Evolutionary conservation across 768 basidiomycete genomes (phyloP), one percentile per base, ranked within the genome.

Genomic region (Mycena maculata): DNA sequence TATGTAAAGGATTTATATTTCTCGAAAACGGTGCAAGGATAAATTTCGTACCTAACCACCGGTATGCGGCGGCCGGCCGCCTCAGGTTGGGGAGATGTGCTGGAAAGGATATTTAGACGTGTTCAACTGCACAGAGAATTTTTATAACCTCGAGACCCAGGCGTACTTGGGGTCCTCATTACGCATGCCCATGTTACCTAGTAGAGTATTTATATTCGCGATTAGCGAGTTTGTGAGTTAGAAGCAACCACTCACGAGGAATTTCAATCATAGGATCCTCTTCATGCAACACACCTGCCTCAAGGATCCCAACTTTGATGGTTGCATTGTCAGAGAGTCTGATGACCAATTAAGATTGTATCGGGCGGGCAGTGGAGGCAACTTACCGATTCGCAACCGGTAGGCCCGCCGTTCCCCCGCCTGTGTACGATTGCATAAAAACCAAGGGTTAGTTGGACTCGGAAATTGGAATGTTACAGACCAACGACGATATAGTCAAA

Each of bases 61-160:
- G 56, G 64, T 10, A 65, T 42, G 13, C 39, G 53, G 9, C 57
- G 64, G 25, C 64, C 57, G 4, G 31, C 64, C 9, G 57, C 64
- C 36, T 50, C 57, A 12, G 49, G 1, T 47, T 65, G 64, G 18
- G 57, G 48, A 38, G 64, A 25, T n/a, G 64, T 65, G 27, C 64
- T 65, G 31, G 16, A 5, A 10, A 48, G 27, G 4, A 42, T 28
- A 33, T 16, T 22, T 33, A 15, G 15, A 1, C 31, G 4, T 12
- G 2, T 18, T 22, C 18, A n/a, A n/a, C n/a, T n/a, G n/a, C n/a
- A n/a, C n/a, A n/a, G n/a, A n/a, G n/a, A n/a, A n/a, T n/a, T n/a
- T n/a, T n/a, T n/a, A n/a, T n/a, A 23, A 59, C 64, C 64, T 59
- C 1, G 57, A 55, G 18, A 66, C 48, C 65, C 65, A 66, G 25